phyloP scores from a whole-genome alignment of 1,284 basidiomycete species.

The Leccinum griseonigrum region DNA sequence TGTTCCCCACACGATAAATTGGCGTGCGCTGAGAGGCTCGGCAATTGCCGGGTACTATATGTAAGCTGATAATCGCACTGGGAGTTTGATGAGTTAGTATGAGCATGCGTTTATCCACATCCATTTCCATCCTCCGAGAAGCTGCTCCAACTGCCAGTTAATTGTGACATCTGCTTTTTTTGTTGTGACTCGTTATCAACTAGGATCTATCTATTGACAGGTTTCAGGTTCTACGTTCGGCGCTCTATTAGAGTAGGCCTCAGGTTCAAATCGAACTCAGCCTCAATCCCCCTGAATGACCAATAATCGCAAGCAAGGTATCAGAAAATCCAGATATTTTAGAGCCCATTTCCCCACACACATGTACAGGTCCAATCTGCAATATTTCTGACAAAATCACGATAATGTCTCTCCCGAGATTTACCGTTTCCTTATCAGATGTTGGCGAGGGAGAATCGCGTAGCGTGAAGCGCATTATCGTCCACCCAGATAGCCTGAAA shows the following conservation, averaged over 20 bases:
- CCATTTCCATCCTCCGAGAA: conserved; percentile 9
- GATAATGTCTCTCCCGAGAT: conserved; percentile 36
- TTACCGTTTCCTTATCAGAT: conserved; percentile 42
- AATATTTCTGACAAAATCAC: not conserved
- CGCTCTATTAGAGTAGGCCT: not conserved
- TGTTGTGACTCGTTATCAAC: not conserved
- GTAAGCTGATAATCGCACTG: not conserved
- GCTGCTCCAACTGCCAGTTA: conserved; percentile 5
- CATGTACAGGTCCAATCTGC: not conserved
- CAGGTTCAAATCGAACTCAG: not conserved
- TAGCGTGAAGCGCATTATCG: conserved; percentile 58
- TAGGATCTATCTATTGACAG: conserved; percentile 7
- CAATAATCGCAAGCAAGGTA: not conserved
- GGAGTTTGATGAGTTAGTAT: not conserved
- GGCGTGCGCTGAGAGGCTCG: conserved; percentile 2
- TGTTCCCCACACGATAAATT: not conserved
- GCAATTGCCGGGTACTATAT: conserved; percentile 13
- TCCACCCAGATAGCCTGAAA: conserved; percentile 67
- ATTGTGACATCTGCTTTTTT: not conserved
- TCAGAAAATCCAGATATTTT: not conserved
- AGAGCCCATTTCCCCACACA: not conserved
- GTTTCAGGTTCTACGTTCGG: not conserved
- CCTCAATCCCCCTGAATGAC: not conserved
- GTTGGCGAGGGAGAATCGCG: conserved; percentile 44
- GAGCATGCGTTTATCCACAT: conserved; percentile 10